phyloP scores from a whole-genome alignment of 176 grass and related monocot species.

The Cymbopogon citratus region DNA sequence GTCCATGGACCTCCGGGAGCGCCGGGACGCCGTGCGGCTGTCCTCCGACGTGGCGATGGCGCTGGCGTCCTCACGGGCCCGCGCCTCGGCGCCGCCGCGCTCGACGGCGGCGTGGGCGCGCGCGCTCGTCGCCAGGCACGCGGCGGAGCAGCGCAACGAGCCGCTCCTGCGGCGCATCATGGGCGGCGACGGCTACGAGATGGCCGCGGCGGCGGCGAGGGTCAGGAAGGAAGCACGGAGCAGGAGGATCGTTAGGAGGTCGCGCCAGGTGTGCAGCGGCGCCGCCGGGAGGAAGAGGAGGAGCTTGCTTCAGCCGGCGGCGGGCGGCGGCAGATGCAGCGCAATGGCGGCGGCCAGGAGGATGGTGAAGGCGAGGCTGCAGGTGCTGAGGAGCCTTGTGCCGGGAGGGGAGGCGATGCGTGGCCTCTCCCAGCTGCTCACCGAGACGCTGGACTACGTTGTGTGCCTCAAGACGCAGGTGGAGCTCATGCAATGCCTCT shows the following conservation, averaged over 20 bases:
- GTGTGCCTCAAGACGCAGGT: constrained; percentile 42
- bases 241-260: constrained; percentile 33
- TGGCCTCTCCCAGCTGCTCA: constrained; percentile 38
- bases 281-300: constrained; percentile 15
- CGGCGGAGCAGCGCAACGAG: constrained; percentile 31
- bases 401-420: constrained; percentile 25
- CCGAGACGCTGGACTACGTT: constrained; percentile 41
- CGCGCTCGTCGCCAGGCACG: constrained; percentile 33
- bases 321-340: not conserved
- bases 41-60: constrained; percentile 50
- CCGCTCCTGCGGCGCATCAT: constrained; percentile 31
- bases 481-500: constrained; percentile 40
- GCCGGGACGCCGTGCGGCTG: constrained; percentile 31
- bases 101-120: constrained; percentile 7
- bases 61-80: constrained; percentile 5
- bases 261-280: constrained; percentile 24
- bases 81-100: not conserved
- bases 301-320: not conserved
- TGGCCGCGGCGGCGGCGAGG: not conserved
- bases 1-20: constrained; percentile 38
- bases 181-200: constrained; percentile 22
- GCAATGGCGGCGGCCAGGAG: constrained; percentile 14
- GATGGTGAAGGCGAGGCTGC: constrained; percentile 37
- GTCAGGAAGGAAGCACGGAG: constrained; percentile 6
- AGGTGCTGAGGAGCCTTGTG: constrained; percentile 38